Evolutionary conservation across 495 filamentous ascomycete genomes (phyloP), one percentile per base, ranked within the genome.

Genomic region (Aspergillus funiculosus): DNA sequence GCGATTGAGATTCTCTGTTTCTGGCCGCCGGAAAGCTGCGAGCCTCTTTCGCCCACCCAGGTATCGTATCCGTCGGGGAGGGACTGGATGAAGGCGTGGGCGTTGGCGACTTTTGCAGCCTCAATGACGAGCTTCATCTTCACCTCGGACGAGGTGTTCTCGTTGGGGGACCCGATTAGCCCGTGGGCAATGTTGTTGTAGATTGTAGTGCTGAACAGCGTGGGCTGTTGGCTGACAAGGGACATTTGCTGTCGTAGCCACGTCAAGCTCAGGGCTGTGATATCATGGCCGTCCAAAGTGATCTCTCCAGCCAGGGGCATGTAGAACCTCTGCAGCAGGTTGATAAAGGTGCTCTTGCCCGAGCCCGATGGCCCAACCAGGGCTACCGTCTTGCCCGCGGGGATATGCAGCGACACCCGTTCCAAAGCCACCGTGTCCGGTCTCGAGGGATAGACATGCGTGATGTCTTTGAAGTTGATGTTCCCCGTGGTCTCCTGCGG

Each of bases 1-100:
- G 89, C 89, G 54, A 82, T 81, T 5, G 76, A 76, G 55, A 94
- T 85, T 34, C 89, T 80, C 58, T 95, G 89, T 60, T 94, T 94
- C 64, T 95, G 89, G n/a, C 89, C 89, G 52, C 89, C 89, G 18
- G 82, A 87, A 31, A 95, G 68, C 17, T 91, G 63, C 56, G 88
- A 87, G 5, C 89, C 89, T 28, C 88, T 77, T 59, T 92, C 87
- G 29, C 89, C 88, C 37, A 95, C 86, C 29, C 83, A 78, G 0
- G 89, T 94, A 51, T 90, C 74, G 56, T 92, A 92, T 7, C 64
- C 64, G 18, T 64, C 28, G 2, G 53, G 62, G 6, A 73, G 62
- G 1, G 50, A 20, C 0, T 15, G 20, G 22, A 74, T 68, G 21
- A 73, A 74, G 5, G 67, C 62, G 37, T 69, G 58, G 1, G 73